These are phyloP conservation scores for Boletus rubescentipes DNA, from an alignment of 768 basidiomycete species.

Conservation along the genomic window DNA sequence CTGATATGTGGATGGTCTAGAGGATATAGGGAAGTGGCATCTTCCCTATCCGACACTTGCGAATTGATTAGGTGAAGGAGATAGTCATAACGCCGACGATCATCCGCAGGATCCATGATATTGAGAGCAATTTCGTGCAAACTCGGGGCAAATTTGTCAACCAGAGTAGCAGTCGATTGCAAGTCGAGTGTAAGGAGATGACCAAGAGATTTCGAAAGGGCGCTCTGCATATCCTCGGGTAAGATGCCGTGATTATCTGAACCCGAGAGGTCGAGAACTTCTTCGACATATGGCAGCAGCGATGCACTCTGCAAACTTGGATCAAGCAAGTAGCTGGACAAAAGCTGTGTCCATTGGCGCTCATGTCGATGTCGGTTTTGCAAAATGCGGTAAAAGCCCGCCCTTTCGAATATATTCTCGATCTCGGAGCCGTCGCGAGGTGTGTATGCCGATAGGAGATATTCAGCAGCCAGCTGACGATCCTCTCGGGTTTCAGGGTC, in stretches of 20 bases:
- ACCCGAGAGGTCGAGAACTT: constrained; percentile 51
- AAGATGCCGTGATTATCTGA: constrained; percentile 49
- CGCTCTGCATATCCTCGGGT: constrained; percentile 53
- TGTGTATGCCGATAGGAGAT: constrained; percentile 86
- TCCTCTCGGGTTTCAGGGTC: constrained; percentile 86
- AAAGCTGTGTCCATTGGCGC: constrained; percentile 68
- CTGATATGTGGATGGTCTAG: constrained; percentile 48
- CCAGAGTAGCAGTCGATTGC: constrained; percentile 64
- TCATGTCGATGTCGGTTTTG: constrained; percentile 79
- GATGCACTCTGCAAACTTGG: constrained; percentile 56
- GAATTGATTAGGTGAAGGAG: constrained; percentile 68
- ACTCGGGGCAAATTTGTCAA: constrained; percentile 67
- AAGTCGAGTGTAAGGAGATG: constrained; percentile 61
- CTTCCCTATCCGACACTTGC: constrained; percentile 42
- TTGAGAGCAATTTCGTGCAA: constrained; percentile 66
- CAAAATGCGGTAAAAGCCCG: constrained; percentile 91
- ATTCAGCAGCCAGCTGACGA: constrained; percentile 92
- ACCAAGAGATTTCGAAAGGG: constrained; percentile 60
- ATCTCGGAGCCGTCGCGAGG: constrained; percentile 76
- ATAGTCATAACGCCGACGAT: constrained; percentile 69
- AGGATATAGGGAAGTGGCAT: constrained; percentile 19
- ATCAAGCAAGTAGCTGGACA: constrained; percentile 76
- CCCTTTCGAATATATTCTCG: constrained; percentile 66
- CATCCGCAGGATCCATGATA: constrained; percentile 42
- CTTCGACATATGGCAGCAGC: constrained; percentile 64